phyloP scores from a whole-genome alignment of 441 rosid genomes.

The Sinapis alba region DNA sequence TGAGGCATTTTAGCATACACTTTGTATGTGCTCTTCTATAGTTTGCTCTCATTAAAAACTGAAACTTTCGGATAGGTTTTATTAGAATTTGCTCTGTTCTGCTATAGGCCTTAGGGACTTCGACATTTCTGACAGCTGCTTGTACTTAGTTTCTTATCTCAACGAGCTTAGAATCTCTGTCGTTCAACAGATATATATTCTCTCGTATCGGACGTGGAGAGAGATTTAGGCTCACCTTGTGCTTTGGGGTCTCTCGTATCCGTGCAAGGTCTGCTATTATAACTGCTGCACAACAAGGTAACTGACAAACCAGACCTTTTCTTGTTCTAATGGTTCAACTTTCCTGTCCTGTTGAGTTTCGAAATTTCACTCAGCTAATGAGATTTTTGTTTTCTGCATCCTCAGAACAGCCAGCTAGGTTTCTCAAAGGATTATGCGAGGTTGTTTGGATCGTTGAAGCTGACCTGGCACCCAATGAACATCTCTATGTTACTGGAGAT shows the following conservation, averaged over 20 bases:
- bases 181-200: conserved; percentile 50
- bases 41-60: background rate
- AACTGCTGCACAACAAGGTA: conserved; percentile 55
- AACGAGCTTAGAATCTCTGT: conserved; percentile 5
- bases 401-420: conserved; percentile 57
- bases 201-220: conserved; percentile 43
- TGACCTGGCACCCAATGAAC: conserved; percentile 64
- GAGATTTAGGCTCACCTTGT: conserved; percentile 42
- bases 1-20: conserved; percentile 27
- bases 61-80: conserved; percentile 4
- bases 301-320: too few species aligned
- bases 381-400: conserved; percentile 32
- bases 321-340: background rate
- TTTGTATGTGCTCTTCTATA: background rate
- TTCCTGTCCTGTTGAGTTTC: background rate
- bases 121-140: background rate
- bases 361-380: background rate
- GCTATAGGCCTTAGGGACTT: too few species aligned
- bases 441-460: conserved; percentile 87
- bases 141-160: background rate
- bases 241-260: conserved; percentile 43
- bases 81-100: too few species aligned
- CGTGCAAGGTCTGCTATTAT: conserved; percentile 41
- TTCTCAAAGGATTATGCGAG: conserved; percentile 53
- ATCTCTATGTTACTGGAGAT: conserved; percentile 79